Base-by-base conservation (phyloP, 257 asterid species). In the Primulina tabacum region DNA sequence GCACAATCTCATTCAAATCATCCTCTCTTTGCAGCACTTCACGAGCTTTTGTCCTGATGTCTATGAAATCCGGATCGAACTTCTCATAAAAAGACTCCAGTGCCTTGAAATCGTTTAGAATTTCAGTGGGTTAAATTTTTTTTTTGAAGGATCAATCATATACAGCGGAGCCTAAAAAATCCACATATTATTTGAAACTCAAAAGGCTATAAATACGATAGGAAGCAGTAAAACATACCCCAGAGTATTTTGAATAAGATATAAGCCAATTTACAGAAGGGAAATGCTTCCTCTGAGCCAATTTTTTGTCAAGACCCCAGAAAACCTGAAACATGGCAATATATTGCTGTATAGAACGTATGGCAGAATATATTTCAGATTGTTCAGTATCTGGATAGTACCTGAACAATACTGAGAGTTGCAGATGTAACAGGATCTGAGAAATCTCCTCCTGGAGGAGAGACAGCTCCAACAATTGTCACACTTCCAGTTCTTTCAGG, bases 371-470 rank as follows among this genome's bases (percentile, higher is more conserved):
- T 74, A 30, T 61, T 57, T 26, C 77, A 65, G 62, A 71, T 14
- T 67, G 65, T 55, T 65, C 61, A 58, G 30, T 60, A 16, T 37
- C 67, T 60, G 29, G 69, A 38, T 53, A 65, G 77, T 73, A 85
- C 99, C 96, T 94, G 99, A 76, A 94, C 99, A 64, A 94, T 94
- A 81, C 99, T 87, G 76, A 94, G 99, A 56, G 99, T 94, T 53
- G 99, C 97, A 73, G 99, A 91, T 55, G 99, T 94, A 74, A 94
- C 99, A 76, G 99, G 99, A 80, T 94, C 99, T 21, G 99, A 94
- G 76, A 94, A 94, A 85, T 94, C 97, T 76, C 99, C 99, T 71
- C 99, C 99, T 0, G 99, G 99, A 69, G 99, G 99, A 78, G 99
- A 94, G 78, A 94, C 99, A 32, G 99, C 99, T 74, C 99, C 99